Percentiles rank a stretch among this genome's conserved stretches.
These are phyloP conservation scores for Penicillium alfredii DNA, from an alignment of 495 filamentous ascomycete species.

Conservation along the genomic window DNA sequence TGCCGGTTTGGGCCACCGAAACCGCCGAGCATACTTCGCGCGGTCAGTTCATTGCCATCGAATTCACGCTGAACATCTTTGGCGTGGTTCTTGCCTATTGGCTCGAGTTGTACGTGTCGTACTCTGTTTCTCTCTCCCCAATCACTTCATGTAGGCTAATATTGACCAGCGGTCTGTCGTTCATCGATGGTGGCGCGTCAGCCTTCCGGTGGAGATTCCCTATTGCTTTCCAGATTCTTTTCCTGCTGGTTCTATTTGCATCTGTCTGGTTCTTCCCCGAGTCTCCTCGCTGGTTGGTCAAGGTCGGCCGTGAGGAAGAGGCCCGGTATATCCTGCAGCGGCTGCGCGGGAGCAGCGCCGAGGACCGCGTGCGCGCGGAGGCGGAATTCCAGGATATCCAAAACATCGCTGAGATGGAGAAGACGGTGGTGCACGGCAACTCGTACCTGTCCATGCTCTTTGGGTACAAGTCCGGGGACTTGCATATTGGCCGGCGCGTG, in stretches of 20 bases:
- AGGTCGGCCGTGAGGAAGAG: constrained; percentile 56
- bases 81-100: constrained; percentile 69
- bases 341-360: constrained; percentile 52
- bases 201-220: constrained; percentile 63
- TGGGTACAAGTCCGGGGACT: constrained; percentile 54
- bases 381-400: constrained; percentile 59
- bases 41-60: constrained; percentile 65
- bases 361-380: constrained; percentile 49
- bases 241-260: constrained; percentile 45
- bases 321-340: constrained; percentile 56
- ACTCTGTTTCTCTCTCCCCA: not conserved
- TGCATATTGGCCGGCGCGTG: constrained; percentile 60
- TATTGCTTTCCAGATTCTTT: constrained; percentile 65
- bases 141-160: constrained; percentile 7
- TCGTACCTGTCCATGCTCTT: constrained; percentile 61
- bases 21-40: constrained; percentile 62
- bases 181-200: constrained; percentile 49
- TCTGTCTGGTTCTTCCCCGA: constrained; percentile 60
- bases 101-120: constrained; percentile 55
- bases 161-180: constrained; percentile 45
- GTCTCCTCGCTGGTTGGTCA: constrained; percentile 60
- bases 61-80: constrained; percentile 69
- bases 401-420: constrained; percentile 52
- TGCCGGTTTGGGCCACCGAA: constrained; percentile 69
- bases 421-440: constrained; percentile 42